A percentile compares a stretch with the other conserved stretches of the same genome.
Evolutionary conservation across 1,139 yeast species (phyloP).

Genomic region (Kurtzmaniella natalensis): DNA sequence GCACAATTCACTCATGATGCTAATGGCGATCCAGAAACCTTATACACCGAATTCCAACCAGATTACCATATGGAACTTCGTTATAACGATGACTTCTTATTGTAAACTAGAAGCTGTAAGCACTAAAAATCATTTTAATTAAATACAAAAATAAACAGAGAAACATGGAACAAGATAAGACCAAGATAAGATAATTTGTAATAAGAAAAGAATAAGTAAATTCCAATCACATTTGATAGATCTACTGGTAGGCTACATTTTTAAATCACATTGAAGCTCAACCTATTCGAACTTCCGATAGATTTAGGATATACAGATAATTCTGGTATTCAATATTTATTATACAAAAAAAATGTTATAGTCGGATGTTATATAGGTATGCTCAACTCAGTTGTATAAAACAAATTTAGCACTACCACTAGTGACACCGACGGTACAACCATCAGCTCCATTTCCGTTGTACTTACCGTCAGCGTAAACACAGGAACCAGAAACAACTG

Average conservation of each 20-base stretch:
- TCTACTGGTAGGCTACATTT: no score
- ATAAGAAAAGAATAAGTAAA: no score
- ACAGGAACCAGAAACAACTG: constrained; percentile 71
- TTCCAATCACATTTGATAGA: no score
- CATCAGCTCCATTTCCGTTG: constrained; percentile 66
- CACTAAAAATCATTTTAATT: no score
- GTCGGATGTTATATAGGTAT: constrained; percentile 2
- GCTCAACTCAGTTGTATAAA: constrained; percentile 29
- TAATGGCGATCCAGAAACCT: constrained; percentile 61
- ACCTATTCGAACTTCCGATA: no score
- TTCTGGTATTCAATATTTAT: neutral
- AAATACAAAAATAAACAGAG: constrained; percentile 1
- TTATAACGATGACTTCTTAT: neutral
- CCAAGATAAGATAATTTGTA: no score
- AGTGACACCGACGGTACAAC: constrained; percentile 92
- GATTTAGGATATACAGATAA: constrained; percentile 18
- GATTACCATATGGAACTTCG: constrained; percentile 33
- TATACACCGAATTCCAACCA: constrained; percentile 73
- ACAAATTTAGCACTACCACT: constrained; percentile 75
- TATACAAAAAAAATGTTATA: neutral
- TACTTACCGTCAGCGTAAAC: constrained; percentile 73
- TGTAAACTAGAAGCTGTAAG: no score
- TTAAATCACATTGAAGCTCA: no score
- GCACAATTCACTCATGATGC: constrained; percentile 65
- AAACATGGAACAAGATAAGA: no score